A percentile compares a stretch with the other conserved stretches of the same genome.
Evolutionary conservation across 2,329 filamentous ascomycete species (phyloP).

Genomic region (Xylaria sp.): DNA sequence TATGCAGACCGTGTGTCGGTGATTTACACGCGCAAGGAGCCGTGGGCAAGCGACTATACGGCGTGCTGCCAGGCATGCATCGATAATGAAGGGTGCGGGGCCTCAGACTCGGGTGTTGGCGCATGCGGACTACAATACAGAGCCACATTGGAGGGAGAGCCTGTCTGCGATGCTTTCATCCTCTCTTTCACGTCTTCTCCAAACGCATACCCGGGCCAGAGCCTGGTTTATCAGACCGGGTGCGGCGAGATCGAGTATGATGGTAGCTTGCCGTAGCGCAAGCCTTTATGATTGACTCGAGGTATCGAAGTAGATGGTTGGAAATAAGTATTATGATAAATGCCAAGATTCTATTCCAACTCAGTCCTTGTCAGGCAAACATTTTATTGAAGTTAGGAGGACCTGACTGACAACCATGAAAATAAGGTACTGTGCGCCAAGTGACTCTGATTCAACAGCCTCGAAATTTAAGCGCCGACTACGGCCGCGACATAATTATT

Average conservation of each 20-base stretch:
- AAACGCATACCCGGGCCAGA: background rate
- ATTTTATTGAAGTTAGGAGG: too few species aligned
- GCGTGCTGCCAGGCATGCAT: constrained; percentile 11
- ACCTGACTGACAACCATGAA: too few species aligned
- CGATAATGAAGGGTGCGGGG: constrained; percentile 2
- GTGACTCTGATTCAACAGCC: too few species aligned
- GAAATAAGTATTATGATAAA: too few species aligned
- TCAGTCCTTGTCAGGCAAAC: background rate
- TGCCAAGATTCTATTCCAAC: background rate
- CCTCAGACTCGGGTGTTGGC: background rate
- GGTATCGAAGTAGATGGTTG: background rate
- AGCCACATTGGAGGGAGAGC: background rate
- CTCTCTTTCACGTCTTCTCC: background rate
- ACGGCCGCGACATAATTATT: too few species aligned
- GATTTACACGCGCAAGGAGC: background rate
- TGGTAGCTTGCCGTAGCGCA: background rate
- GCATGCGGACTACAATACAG: constrained; percentile 3
- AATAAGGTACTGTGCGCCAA: too few species aligned
- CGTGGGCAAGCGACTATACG: background rate
- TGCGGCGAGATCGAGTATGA: background rate
- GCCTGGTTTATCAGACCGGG: background rate
- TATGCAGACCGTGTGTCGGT: background rate
- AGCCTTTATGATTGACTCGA: too few species aligned
- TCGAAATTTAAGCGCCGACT: too few species aligned
- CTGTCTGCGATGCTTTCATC: background rate